phyloP scores from a whole-genome alignment of 2,329 filamentous ascomycete species.

The Colletotrichum theobromicola region DNA sequence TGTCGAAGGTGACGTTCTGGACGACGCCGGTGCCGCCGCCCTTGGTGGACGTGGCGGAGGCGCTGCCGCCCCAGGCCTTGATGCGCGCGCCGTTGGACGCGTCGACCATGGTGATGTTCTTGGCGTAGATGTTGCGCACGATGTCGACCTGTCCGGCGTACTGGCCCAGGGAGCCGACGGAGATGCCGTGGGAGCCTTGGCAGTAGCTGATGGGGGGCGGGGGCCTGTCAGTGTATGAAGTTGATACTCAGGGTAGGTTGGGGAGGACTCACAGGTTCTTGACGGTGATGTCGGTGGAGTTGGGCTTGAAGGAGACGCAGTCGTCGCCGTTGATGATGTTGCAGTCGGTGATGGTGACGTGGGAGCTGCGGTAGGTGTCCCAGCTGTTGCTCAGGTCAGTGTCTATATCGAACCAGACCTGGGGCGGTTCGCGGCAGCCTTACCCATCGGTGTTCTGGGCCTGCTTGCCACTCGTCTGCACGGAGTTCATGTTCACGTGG shows the following conservation, averaged over 20 bases:
- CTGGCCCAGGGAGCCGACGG: slow-evolving; percentile 74
- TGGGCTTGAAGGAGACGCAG: slow-evolving; percentile 78
- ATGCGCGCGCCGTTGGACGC: slow-evolving; percentile 71
- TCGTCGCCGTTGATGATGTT: slow-evolving; percentile 70
- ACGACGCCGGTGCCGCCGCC: slow-evolving; percentile 65
- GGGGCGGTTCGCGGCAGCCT: background rate
- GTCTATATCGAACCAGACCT: accelerated
- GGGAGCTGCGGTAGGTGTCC: slow-evolving; percentile 66
- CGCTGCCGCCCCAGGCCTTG: slow-evolving; percentile 71
- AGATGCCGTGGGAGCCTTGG: slow-evolving; percentile 75
- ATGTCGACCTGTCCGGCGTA: slow-evolving; percentile 69
- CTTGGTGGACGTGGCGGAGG: slow-evolving; percentile 54
- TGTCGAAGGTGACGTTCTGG: slow-evolving; percentile 70
- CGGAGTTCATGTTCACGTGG: slow-evolving; percentile 40
- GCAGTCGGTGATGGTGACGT: slow-evolving; percentile 71
- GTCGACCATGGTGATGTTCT: slow-evolving; percentile 64
- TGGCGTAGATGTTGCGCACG: slow-evolving; percentile 70
- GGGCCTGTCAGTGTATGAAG: no score
- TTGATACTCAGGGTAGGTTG: no score
- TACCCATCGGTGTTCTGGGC: slow-evolving; percentile 27
- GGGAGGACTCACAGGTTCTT: slow-evolving; percentile 61
- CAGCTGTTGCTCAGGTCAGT: slow-evolving; percentile 69
- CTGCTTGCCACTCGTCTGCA: slow-evolving; percentile 51
- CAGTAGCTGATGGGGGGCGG: slow-evolving; percentile 68
- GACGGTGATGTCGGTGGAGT: slow-evolving; percentile 71